Conservation (phyloP, 495 filamentous ascomycete genomes). For the Penicillium subrubescens region DNA sequence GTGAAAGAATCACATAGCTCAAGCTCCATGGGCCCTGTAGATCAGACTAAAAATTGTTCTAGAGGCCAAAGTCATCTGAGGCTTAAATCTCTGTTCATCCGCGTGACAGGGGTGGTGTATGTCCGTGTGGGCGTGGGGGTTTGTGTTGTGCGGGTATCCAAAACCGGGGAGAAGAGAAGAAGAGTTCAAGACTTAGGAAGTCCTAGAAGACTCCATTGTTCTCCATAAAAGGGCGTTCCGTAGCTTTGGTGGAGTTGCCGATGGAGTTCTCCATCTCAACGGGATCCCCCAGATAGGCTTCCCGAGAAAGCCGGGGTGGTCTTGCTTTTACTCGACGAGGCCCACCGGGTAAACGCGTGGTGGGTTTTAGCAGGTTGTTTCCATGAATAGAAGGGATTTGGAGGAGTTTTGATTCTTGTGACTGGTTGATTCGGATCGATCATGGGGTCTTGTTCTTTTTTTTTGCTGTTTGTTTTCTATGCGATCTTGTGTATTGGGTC, state of each 20-base stretch:
- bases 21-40: background rate
- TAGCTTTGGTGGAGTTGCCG: background rate
- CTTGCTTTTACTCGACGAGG: conserved; percentile 2
- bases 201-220: background rate
- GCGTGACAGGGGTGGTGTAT: background rate
- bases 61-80: conserved; percentile 12
- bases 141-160: background rate
- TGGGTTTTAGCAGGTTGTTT: background rate
- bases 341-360: background rate
- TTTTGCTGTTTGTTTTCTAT: conserved; percentile 10
- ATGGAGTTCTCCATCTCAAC: background rate
- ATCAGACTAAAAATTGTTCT: conserved; percentile 9
- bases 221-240: conserved; percentile 1
- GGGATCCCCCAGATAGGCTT: conserved; percentile 34
- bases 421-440: background rate
- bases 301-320: conserved; percentile 18
- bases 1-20: too few species aligned
- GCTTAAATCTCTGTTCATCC: conserved; percentile 18
- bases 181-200: too few species aligned
- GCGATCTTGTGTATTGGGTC: conserved; percentile 9
- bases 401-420: background rate
- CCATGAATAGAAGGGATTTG: background rate
- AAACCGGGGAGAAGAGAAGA: background rate
- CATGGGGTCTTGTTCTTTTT: conserved; percentile 4
- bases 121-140: background rate